Evolutionary conservation across 2,329 filamentous ascomycete species (phyloP).

Genomic region (Fusarium piperis): DNA sequence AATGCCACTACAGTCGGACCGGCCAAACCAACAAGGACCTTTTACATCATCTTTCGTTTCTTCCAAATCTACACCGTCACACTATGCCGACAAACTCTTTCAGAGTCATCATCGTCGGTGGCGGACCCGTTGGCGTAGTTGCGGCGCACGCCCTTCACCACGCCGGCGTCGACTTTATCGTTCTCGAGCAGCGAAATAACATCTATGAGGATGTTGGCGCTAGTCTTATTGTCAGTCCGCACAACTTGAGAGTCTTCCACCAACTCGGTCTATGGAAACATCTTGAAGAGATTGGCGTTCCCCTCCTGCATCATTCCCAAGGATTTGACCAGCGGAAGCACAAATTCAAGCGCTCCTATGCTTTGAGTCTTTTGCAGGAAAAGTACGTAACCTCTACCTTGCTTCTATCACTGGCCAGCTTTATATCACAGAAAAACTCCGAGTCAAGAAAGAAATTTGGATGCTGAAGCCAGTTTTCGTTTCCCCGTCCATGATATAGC

Average conservation of each 20-base stretch:
- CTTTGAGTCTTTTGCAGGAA: not conserved
- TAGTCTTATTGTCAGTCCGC: not conserved
- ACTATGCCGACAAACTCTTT: not conserved
- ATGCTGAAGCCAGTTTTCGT: not conserved
- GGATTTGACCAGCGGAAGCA: not conserved
- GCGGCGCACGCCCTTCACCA: not conserved
- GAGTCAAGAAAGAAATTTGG: not conserved
- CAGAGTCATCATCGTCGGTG: not conserved
- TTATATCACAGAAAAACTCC: not conserved
- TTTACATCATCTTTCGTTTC: not conserved
- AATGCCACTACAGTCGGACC: not conserved
- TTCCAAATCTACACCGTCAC: not conserved
- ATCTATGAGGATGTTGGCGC: not conserved
- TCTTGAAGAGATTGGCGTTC: not conserved
- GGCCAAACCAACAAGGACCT: not conserved
- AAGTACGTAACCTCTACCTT: not conserved
- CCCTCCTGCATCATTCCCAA: not conserved
- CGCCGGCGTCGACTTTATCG: not conserved
- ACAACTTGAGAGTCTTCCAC: not conserved
- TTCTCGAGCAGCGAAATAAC: not conserved
- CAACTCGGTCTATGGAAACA: not conserved
- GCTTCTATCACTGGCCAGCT: not conserved
- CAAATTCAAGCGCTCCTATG: not conserved
- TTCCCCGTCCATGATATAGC: not conserved
- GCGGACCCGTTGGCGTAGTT: not conserved